These are phyloP conservation scores for Leucosporidium yakuticum DNA, from an alignment of 768 basidiomycete genomes.

Conservation along the genomic window DNA sequence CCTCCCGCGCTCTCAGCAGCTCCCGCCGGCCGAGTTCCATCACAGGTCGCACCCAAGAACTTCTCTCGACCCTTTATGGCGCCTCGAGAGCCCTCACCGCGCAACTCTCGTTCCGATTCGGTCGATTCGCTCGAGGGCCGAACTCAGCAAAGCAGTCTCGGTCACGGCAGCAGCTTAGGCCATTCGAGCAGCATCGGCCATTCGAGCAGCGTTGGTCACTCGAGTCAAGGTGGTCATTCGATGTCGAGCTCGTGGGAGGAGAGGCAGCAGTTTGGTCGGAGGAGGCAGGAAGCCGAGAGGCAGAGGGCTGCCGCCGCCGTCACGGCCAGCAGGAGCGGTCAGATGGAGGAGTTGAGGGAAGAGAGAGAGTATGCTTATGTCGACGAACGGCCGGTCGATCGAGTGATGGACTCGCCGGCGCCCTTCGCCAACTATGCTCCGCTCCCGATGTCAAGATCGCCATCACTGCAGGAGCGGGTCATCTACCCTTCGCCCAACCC, in stretches of 20 bases:
- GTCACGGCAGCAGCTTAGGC: background rate
- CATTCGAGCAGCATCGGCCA: conserved; percentile 6
- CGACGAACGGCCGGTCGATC: background rate
- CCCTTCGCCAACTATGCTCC: background rate
- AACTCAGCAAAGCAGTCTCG: background rate
- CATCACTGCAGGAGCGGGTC: too few relatives aligned
- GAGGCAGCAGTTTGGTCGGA: background rate
- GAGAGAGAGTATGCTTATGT: background rate
- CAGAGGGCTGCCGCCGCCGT: conserved; percentile 15
- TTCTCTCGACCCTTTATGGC: conserved; percentile 10
- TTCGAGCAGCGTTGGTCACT: background rate
- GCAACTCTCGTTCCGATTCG: background rate
- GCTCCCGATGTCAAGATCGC: background rate
- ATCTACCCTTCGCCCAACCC: too few relatives aligned
- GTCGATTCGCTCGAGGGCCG: conserved; percentile 6
- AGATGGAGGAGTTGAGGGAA: background rate
- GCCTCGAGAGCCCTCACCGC: conserved; percentile 3
- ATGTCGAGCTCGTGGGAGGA: conserved; percentile 22
- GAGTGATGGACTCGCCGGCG: background rate
- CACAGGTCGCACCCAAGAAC: conserved; percentile 14
- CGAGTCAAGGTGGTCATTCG: conserved; percentile 8
- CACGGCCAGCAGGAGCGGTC: background rate
- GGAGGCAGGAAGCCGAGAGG: conserved; percentile 13
- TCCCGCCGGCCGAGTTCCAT: conserved; percentile 1
- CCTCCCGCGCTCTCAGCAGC: background rate